These are phyloP conservation scores for Neonectria magnoliae DNA, from an alignment of 2,329 filamentous ascomycete genomes.

Conservation along the genomic window DNA sequence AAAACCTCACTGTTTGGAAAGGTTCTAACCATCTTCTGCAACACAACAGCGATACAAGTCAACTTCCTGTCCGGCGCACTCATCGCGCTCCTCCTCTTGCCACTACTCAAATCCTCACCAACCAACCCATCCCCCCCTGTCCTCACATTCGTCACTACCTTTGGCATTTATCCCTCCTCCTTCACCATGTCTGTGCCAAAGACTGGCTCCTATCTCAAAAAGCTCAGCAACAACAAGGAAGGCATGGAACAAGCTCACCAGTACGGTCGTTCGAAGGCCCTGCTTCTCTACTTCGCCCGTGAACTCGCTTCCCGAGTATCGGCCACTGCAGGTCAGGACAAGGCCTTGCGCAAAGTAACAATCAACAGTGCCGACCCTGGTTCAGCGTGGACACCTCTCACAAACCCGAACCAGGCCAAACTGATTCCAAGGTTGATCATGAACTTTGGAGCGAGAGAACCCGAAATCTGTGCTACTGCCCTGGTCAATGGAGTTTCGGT, in stretches of 20 bases:
- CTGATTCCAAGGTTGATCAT: conserved; percentile 51
- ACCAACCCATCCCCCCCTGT: conserved; percentile 47
- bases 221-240: conserved; percentile 49
- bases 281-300: conserved; percentile 51
- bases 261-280: conserved; percentile 51
- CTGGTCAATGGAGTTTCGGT: conserved; percentile 50
- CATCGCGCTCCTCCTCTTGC: conserved; percentile 47
- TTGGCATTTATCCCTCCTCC: conserved; percentile 50
- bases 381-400: conserved; percentile 51
- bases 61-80: conserved; percentile 51
- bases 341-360: conserved; percentile 43
- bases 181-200: conserved; percentile 49
- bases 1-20: no score
- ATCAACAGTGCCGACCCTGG: conserved; percentile 53
- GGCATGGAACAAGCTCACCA: conserved; percentile 50
- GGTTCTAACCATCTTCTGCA: conserved; percentile 9
- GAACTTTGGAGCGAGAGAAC: conserved; percentile 50
- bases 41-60: conserved; percentile 47
- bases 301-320: conserved; percentile 47
- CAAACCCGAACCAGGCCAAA: conserved; percentile 47
- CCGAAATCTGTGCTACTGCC: conserved; percentile 49
- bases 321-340: conserved; percentile 26
- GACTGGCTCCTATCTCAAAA: conserved; percentile 47
- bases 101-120: conserved; percentile 46
- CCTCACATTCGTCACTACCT: conserved; percentile 51